These are phyloP conservation scores for Arabis alpina DNA, from an alignment of 345 rosid species.

Conservation along the genomic window DNA sequence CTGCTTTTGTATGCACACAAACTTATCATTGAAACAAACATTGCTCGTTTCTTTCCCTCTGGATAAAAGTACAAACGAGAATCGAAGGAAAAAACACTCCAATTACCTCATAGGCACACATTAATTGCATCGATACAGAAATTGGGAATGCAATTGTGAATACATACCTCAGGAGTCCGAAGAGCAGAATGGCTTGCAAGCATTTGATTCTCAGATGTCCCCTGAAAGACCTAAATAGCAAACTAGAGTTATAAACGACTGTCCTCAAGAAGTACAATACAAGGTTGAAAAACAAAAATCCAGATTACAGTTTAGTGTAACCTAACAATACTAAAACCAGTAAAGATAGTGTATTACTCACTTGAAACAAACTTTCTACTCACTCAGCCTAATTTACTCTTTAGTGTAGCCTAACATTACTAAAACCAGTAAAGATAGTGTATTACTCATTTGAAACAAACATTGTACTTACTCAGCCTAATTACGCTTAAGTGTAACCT, in stretches of 20 bases:
- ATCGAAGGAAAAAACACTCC: not conserved
- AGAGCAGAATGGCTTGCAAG: constrained; percentile 54
- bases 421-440: not conserved
- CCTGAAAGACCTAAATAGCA: constrained; percentile 56
- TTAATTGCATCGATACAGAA: constrained; percentile 8
- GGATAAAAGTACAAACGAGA: constrained; percentile 3
- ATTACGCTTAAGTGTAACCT: no score
- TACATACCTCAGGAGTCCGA: constrained; percentile 84
- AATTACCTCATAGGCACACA: constrained; percentile 5
- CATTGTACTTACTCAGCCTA: no score
- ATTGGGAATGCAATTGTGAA: constrained; percentile 23
- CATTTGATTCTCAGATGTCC: constrained; percentile 55
- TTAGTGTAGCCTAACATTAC: not conserved
- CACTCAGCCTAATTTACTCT: no score
- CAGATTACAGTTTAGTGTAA: not conserved
- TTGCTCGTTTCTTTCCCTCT: not conserved
- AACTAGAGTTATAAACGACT: no score
- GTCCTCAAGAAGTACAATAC: not conserved
- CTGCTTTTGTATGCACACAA: not conserved
- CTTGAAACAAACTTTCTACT: no score
- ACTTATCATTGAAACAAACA: constrained; percentile 13
- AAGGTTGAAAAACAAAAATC: not conserved
- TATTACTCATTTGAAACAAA: not conserved
- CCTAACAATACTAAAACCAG: constrained; percentile 11
- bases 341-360: not conserved